phyloP scores from a whole-genome alignment of 2,329 filamentous ascomycete genomes.

The Claviceps paspali region DNA sequence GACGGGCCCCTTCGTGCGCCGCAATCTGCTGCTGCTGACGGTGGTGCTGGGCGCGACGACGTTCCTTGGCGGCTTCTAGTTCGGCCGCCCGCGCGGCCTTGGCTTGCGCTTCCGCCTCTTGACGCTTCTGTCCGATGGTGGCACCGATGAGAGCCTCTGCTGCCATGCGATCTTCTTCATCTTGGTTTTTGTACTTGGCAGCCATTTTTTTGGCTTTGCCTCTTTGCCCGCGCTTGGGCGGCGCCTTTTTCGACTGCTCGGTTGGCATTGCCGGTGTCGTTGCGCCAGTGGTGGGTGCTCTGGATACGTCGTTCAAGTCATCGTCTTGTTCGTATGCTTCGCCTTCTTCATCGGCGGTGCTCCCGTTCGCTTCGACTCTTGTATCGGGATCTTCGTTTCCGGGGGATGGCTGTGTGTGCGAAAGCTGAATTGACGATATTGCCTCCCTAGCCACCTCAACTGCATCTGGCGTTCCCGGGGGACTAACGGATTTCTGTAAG shows the following conservation, averaged over 20 bases:
- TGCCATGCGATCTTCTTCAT: slow-evolving; percentile 77
- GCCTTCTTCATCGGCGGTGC: background rate
- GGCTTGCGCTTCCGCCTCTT: slow-evolving; percentile 50
- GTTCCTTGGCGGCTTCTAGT: slow-evolving; percentile 53
- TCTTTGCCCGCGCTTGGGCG: slow-evolving; percentile 56
- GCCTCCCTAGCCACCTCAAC: slow-evolving; percentile 13
- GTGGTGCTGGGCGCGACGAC: slow-evolving; percentile 66
- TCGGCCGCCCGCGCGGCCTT: slow-evolving; percentile 56
- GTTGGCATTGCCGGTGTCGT: background rate
- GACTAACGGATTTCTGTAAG: slow-evolving; percentile 15
- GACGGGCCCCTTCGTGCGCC: slow-evolving; percentile 57
- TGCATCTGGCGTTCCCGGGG: slow-evolving; percentile 16
- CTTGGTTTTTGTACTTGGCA: slow-evolving; percentile 82
- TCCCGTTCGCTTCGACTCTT: background rate
- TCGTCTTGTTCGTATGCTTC: slow-evolving; percentile 7
- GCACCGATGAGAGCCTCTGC: slow-evolving; percentile 82
- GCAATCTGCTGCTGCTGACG: slow-evolving; percentile 61
- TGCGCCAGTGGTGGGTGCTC: slow-evolving; percentile 7
- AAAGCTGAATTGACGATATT: slow-evolving; percentile 11
- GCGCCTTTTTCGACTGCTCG: slow-evolving; percentile 23
- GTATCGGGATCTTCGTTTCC: background rate
- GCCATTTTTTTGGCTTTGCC: slow-evolving; percentile 78
- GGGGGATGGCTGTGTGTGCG: slow-evolving; percentile 7
- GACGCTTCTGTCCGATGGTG: slow-evolving; percentile 47
- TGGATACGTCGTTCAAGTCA: slow-evolving; percentile 7